Evolutionary conservation across 306 rosid species (phyloP).

Genomic region (Gleditsia sinensis): DNA sequence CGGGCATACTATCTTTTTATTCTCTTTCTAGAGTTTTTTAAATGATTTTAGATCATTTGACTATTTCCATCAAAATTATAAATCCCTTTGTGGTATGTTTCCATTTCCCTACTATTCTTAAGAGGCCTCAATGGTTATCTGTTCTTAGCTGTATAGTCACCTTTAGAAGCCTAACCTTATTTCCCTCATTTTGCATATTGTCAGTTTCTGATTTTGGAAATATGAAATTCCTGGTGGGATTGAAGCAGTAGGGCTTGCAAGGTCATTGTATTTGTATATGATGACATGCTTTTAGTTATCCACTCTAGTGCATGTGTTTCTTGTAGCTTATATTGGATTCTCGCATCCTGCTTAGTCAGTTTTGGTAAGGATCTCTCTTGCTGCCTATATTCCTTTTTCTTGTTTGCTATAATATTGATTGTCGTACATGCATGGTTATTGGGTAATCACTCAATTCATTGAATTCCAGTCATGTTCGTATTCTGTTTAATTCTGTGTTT

Average conservation of each 20-base stretch:
- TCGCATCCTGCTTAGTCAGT: conserved; percentile 5
- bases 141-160: not conserved
- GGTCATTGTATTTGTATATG: too few relatives aligned
- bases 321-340: too few relatives aligned
- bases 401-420: not conserved
- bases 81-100: too few relatives aligned
- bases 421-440: not conserved
- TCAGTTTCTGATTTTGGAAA: too few relatives aligned
- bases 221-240: too few relatives aligned
- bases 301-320: too few relatives aligned
- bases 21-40: not conserved
- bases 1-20: not conserved
- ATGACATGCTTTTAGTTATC: too few relatives aligned
- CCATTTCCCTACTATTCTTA: too few relatives aligned
- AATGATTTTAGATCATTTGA: not conserved
- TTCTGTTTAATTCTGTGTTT: not conserved
- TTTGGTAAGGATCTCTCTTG: not conserved
- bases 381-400: too few relatives aligned
- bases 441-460: not conserved
- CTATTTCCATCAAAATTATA: too few relatives aligned
- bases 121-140: too few relatives aligned
- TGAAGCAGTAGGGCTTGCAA: too few relatives aligned
- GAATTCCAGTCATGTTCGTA: not conserved
- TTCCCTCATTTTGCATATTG: not conserved
- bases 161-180: not conserved